These are phyloP conservation scores for Xylaria sp. DNA, from an alignment of 2,329 filamentous ascomycete species.

Conservation along the genomic window DNA sequence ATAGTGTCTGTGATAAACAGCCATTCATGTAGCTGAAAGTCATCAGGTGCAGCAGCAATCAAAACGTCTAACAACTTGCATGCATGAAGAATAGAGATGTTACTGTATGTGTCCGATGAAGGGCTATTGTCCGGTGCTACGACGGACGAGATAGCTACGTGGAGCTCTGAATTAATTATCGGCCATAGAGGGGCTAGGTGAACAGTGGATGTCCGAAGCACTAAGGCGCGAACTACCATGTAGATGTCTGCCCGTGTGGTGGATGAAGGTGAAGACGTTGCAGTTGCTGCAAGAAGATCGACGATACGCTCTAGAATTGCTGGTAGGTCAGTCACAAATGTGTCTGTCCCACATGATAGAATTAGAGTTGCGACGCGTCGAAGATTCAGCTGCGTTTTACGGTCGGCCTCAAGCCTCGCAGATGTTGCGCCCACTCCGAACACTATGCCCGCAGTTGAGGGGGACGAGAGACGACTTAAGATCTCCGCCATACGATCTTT, in stretches of 20 bases:
- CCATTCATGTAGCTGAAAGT: slow-evolving; percentile 99
- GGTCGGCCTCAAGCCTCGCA: slow-evolving; percentile 92
- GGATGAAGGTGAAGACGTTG: slow-evolving; percentile 91
- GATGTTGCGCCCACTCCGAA: slow-evolving; percentile 98
- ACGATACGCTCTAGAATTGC: slow-evolving; percentile 83
- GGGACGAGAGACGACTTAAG: slow-evolving; percentile 79
- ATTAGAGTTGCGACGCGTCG: slow-evolving; percentile 84
- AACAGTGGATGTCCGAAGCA: slow-evolving; percentile 80
- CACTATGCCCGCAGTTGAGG: slow-evolving; percentile 93
- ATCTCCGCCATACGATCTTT: slow-evolving; percentile 90
- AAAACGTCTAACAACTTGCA: slow-evolving; percentile 93
- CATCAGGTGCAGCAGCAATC: slow-evolving; percentile 87
- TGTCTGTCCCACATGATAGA: slow-evolving; percentile 79
- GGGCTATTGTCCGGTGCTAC: slow-evolving; percentile 72
- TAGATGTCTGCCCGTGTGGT: slow-evolving; percentile 89
- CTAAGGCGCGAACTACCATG: slow-evolving; percentile 84
- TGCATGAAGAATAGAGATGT: slow-evolving; percentile 82
- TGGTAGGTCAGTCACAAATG: slow-evolving; percentile 80
- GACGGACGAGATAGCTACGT: slow-evolving; percentile 80
- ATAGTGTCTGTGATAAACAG: slow-evolving; percentile 97
- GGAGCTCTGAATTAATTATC: slow-evolving; percentile 85
- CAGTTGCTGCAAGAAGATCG: slow-evolving; percentile 84
- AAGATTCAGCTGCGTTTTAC: slow-evolving; percentile 89
- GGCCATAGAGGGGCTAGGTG: slow-evolving; percentile 92
- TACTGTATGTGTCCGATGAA: slow-evolving; percentile 78